Base-by-base conservation (phyloP, 768 basidiomycete species). In the Cystobasidium ongulense region DNA sequence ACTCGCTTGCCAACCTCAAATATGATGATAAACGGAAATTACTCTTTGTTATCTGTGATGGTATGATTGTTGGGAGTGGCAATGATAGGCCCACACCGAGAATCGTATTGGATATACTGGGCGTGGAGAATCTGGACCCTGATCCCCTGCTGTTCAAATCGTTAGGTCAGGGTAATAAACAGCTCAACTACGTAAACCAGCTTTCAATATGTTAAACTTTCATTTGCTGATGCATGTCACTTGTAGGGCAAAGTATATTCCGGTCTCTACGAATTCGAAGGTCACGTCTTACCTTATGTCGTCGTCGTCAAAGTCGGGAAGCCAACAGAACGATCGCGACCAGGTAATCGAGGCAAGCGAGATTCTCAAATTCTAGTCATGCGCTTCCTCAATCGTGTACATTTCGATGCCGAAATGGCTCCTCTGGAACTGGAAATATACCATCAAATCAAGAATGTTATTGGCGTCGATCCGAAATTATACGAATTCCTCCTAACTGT, bases 361-460 rank as follows among this genome's bases (percentile, higher is more conserved):
- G 96, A 99, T 79, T 92, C 92, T 46, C 96, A 99, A 83, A 91
- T 98, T 87, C 79, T 90, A 46, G 82, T 98, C 53, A 92, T 99
- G 90, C 91, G 92, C 80, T 97, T 95, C 85, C 86, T 98, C 84
- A 99, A 99, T 84, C 93, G 92, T 86, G 96, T 98, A 54, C 96
- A 98, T 82, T 98, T 95, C 82, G 91, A 94, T 81, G 82, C 91
- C 25, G 89, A 93, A 0, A 98, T 99, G 96, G 91, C 90, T 79
- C 96, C 96, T 0, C 82, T 95, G 75, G 96, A 99, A 82, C 83
- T 99, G 66, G 96, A 99, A 83, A 95, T 99, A 84, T 98, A 93
- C 80, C 96, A 98, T 81, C 96, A 99, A 82, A 93, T 98, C 85
- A 92, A 97, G 86, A 99, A 99, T 79, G 93, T 98, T 67, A 97